Percentiles rank a stretch among this genome's conserved stretches.
These are phyloP conservation scores for Trebouxia sp. DNA, from an alignment of 139 green algal species.

Conservation along the genomic window DNA sequence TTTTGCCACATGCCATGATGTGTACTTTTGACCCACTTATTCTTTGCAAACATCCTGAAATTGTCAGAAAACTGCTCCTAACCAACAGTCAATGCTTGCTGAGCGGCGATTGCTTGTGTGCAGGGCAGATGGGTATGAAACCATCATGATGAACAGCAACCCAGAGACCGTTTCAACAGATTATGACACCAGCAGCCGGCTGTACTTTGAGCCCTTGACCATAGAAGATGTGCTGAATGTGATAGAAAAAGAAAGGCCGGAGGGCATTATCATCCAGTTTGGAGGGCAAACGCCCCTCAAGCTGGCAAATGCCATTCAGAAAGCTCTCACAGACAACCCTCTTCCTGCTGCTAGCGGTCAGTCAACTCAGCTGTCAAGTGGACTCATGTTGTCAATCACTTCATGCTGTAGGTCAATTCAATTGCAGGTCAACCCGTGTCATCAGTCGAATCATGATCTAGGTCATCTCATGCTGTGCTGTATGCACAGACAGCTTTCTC, in stretches of 20 bases:
- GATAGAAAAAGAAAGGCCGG: slow-evolving; percentile 91
- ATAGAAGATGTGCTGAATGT: slow-evolving; percentile 98
- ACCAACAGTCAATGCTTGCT: too few relatives aligned
- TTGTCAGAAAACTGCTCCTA: too few relatives aligned
- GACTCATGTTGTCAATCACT: too few relatives aligned
- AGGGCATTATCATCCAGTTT: slow-evolving; percentile 99
- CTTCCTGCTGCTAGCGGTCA: slow-evolving; percentile 72
- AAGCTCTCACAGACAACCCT: slow-evolving; percentile 73
- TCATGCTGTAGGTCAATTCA: too few relatives aligned
- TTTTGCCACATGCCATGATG: too few relatives aligned
- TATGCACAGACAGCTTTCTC: too few relatives aligned
- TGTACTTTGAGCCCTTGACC: slow-evolving; percentile 99
- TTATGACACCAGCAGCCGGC: slow-evolving; percentile 96
- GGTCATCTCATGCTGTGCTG: too few relatives aligned
- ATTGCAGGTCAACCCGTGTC: too few relatives aligned
- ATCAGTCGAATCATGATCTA: too few relatives aligned
- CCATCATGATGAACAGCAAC: slow-evolving; percentile 99
- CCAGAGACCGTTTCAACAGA: slow-evolving; percentile 98
- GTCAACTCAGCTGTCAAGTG: neutral
- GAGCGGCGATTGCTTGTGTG: neutral
- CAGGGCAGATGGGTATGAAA: slow-evolving; percentile 90
- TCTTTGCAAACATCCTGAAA: too few relatives aligned
- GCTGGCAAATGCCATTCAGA: slow-evolving; percentile 83
- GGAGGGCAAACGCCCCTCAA: slow-evolving; percentile 98
- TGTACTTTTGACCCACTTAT: too few relatives aligned